phyloP scores from a whole-genome alignment of 129 eudicot genomes.

The sunflower (Helianthus annuus) region DNA sequence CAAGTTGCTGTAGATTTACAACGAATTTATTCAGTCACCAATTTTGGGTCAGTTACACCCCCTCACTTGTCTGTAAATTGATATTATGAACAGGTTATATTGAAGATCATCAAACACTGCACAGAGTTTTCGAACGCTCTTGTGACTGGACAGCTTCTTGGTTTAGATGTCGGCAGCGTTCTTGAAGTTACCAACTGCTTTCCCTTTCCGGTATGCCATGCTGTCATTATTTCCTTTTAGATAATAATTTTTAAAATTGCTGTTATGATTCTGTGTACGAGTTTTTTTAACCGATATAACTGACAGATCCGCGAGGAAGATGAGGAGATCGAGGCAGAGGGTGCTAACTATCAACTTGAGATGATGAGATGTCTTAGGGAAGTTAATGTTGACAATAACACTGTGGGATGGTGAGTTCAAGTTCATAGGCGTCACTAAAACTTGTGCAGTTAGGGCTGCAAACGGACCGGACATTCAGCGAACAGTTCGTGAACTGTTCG shows the following conservation, averaged over 20 bases:
- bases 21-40: neutral
- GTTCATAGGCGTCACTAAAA: constrained; percentile 17
- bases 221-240: neutral
- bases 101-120: constrained; percentile 97
- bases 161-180: constrained; percentile 98
- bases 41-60: neutral
- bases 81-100: constrained; percentile 59
- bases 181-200: constrained; percentile 99
- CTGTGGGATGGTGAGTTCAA: constrained; percentile 91
- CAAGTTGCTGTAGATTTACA: neutral
- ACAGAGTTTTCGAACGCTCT: constrained; percentile 86
- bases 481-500: too few species aligned
- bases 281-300: neutral
- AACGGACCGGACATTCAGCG: too few species aligned
- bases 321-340: constrained; percentile 96
- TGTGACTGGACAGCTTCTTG: constrained; percentile 96
- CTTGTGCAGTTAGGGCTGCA: neutral
- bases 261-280: neutral
- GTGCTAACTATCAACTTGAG: constrained; percentile 99
- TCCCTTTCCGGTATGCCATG: constrained; percentile 82
- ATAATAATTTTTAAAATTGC: neutral
- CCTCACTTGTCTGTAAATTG: neutral
- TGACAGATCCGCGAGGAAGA: constrained; percentile 84
- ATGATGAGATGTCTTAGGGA: constrained; percentile 99
- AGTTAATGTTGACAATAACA: constrained; percentile 98